Base-by-base conservation (phyloP, 257 asterid genomes). In the Ehretia macrophylla region DNA sequence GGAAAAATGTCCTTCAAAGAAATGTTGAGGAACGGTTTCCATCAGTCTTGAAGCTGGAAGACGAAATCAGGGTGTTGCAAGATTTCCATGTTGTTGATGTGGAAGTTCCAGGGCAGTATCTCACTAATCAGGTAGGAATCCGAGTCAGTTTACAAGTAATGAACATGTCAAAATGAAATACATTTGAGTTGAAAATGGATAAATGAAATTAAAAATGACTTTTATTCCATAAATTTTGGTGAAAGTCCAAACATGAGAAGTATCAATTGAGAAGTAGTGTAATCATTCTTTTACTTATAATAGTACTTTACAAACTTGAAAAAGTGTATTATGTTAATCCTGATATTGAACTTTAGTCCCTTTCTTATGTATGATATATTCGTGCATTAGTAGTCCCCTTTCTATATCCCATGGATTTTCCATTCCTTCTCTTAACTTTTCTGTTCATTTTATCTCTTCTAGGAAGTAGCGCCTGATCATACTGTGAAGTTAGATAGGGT, bases 401-500 rank as follows among this genome's bases (percentile, higher is more conserved):
- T n/a, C n/a, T n/a, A n/a, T n/a, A n/a, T n/a, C n/a, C 19, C 13
- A n/a, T 32, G 35, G 12, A n/a, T 4, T 6, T 14, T 23, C n/a
- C 8, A 18, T 58, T 44, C 5, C 5, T 22, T 16, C 18, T n/a
- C n/a, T n/a, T 6, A 27, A 10, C 13, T 45, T 61, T 59, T 32
- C 35, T 35, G 8, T 53, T 16, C 51, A 8, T 48, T 14, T 19
- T 21, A 12, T 62, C 18, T 14, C 16, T 49, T 58, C 27, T 79
- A 93, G 99, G 99, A 93, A 81, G 95, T 93, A 50, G 86, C 97
- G 55, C 99, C 97, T 51, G 97, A 93, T 77, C 99, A 93, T 79
- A 89, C 97, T 3, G 88, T 93, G 71, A 93, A 93, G 94, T 76
- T 93, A 54, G 97, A 93, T 72, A 83, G 99, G 66, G 97, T 89